Base-by-base conservation (phyloP, 352 stramenopile genomes). In the Globisporangium cystogenes region DNA sequence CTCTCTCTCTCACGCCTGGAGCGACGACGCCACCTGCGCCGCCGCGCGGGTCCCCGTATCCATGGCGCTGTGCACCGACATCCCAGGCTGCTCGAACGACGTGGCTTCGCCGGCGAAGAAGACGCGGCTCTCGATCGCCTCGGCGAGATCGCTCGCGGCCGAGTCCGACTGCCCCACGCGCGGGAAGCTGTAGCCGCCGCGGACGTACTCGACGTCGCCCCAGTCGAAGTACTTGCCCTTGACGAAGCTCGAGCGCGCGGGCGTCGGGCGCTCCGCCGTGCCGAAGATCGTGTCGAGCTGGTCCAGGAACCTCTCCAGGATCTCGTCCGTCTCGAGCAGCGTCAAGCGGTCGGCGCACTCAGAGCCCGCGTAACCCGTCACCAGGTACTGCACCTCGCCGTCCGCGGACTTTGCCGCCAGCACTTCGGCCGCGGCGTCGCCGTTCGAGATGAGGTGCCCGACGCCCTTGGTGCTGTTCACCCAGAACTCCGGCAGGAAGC, bases 41-140 rank as follows among this genome's bases (percentile, higher is more conserved):
- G 82, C 80, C 0, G 80, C 82, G n/a, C 82, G 77, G 20, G 70
- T 79, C 23, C 82, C 82, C 11, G 82, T 93, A 48, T 93, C 82
- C 36, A 93, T 81, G 7, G 82, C 80, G 51, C 79, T 85, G 57
- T 93, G 82, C 50, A 93, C 82, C 11, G 82, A 75, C 82, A 93
- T 93, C 15, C 77, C 79, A 4, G 82, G 82, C 53, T 90, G 79
- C 51, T 93, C 77, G 39, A 84, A 90, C 18, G 82, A 80, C 14
- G 82, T 93, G 11, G 82, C 82, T 54, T 93, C 82, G 1, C 82
- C 82, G 15, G 82, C 82, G 39, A 93, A 93, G 64, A 93, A 93
- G 27, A 93, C 65, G 23, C 82, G 80, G 23, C 64, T 47, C 20
- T 87, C 80, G 20, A 93, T 81, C 7, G 74, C 37, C 8, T 70